Conservation (phyloP, 257 asterid species). For the Nicotiana noctiflora region DNA sequence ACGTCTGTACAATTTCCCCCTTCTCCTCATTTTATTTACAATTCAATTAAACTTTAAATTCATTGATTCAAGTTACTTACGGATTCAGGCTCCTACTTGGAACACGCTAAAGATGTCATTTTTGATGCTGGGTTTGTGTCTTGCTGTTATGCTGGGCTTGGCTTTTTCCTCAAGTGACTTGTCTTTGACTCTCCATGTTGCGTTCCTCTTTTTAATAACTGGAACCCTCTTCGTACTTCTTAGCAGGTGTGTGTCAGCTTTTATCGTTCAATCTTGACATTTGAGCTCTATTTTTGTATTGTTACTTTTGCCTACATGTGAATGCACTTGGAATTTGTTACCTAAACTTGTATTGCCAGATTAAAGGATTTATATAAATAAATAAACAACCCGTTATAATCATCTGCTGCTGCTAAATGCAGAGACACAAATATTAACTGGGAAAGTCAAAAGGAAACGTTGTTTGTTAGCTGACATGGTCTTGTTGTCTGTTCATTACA, state of each 20-base stretch:
- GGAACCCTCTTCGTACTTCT: slow-evolving; percentile 81
- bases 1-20: neutral
- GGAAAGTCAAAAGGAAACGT: neutral
- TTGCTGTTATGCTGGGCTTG: slow-evolving; percentile 67
- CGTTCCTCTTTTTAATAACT: slow-evolving; percentile 60
- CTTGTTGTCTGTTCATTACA: neutral
- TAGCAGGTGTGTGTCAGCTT: slow-evolving; percentile 32
- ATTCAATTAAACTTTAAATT: neutral
- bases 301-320: neutral
- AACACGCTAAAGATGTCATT: slow-evolving; percentile 70
- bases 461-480: neutral
- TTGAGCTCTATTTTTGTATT: neutral
- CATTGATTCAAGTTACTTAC: neutral
- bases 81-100: slow-evolving; percentile 77
- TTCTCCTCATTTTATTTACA: no score
- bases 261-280: neutral
- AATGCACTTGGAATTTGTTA: no score
- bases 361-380: no score
- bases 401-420: neutral
- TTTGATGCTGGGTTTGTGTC: slow-evolving; percentile 70
- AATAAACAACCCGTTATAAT: no score
- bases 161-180: slow-evolving; percentile 79
- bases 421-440: neutral
- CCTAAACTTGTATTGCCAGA: no score
- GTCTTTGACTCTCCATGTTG: slow-evolving; percentile 59